Conservation (phyloP, 2,329 filamentous ascomycete genomes). For the Ophidiomyces ophidiicola region DNA sequence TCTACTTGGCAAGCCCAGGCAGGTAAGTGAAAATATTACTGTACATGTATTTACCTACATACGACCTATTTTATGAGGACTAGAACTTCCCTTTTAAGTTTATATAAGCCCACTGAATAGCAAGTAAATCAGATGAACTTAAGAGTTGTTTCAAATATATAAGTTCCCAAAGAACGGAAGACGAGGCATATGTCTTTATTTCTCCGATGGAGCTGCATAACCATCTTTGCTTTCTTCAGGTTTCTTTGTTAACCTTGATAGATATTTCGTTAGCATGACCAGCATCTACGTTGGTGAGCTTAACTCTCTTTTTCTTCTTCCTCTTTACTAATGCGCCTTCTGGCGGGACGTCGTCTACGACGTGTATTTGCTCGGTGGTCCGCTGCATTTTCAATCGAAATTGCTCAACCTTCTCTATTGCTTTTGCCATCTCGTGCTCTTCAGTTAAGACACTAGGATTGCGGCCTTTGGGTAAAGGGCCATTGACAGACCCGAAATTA, state of each 20-base stretch:
- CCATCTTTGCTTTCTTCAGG: neutral
- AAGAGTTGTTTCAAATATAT: no score
- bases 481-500: slow-evolving; percentile 68
- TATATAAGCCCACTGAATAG: no score
- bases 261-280: slow-evolving; percentile 15
- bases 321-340: slow-evolving; percentile 43
- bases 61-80: no score
- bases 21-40: no score
- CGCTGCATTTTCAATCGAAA: slow-evolving; percentile 70
- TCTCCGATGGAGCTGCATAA: no score
- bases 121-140: no score
- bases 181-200: no score
- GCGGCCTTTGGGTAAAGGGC: slow-evolving; percentile 56
- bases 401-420: slow-evolving; percentile 78
- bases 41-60: no score
- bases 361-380: slow-evolving; percentile 35
- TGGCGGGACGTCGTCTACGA: slow-evolving; percentile 36
- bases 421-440: slow-evolving; percentile 77
- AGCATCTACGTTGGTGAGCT: no score
- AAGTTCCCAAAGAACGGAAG: no score
- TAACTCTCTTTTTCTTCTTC: slow-evolving; percentile 45
- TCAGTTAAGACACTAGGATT: slow-evolving; percentile 42
- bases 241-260: slow-evolving; percentile 17
- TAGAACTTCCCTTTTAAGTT: no score
- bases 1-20: slow-evolving; percentile 12